phyloP scores from a whole-genome alignment of 441 rosid genomes.

The Metrosideros polymorpha region DNA sequence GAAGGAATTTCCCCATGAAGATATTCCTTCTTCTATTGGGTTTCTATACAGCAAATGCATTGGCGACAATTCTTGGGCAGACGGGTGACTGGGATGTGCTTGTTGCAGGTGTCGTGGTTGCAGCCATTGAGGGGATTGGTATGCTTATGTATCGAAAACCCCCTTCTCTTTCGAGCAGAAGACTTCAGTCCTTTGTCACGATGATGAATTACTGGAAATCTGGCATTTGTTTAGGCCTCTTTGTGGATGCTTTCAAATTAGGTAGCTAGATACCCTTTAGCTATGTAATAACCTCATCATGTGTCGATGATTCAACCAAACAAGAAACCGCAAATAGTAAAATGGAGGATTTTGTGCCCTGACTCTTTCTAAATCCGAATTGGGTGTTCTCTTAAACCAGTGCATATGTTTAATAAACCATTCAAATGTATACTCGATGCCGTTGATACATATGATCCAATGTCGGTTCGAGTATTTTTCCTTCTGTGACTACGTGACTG shows the following conservation, averaged over 20 bases:
- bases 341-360: background rate
- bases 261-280: constrained; percentile 42
- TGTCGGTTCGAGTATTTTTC: background rate
- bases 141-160: constrained; percentile 75
- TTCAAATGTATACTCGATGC: background rate
- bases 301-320: background rate
- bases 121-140: constrained; percentile 90
- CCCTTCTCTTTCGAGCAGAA: constrained; percentile 33
- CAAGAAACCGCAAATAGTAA: background rate
- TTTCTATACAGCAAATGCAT: constrained; percentile 92
- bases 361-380: background rate
- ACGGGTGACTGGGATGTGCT: constrained; percentile 98
- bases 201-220: constrained; percentile 97
- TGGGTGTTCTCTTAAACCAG: background rate
- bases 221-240: constrained; percentile 91
- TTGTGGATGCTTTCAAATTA: constrained; percentile 92
- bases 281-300: background rate
- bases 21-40: constrained; percentile 78
- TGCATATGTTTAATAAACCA: background rate
- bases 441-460: background rate
- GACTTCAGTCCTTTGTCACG: constrained; percentile 62
- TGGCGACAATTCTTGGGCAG: constrained; percentile 95
- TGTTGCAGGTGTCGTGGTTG: constrained; percentile 87
- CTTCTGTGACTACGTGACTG: background rate
- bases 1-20: constrained; percentile 89